Evolutionary conservation across 306 rosid species (phyloP).

Genomic region (Malus orientalis): DNA sequence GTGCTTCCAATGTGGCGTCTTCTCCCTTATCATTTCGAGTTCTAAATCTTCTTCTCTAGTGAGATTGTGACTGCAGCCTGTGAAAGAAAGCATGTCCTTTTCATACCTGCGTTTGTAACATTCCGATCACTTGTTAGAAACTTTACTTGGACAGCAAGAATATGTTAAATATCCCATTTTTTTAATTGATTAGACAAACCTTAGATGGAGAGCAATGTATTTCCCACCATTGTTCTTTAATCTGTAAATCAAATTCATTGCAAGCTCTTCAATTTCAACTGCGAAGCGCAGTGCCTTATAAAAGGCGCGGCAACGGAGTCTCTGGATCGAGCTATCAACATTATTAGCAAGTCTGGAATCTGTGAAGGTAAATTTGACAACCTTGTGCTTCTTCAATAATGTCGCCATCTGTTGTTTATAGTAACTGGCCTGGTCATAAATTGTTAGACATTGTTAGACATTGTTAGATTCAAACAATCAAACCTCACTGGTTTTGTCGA

Average conservation of each 20-base stretch:
- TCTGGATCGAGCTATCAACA: constrained; percentile 37
- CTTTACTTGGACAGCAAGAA: neutral
- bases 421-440: constrained; percentile 26
- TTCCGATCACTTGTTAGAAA: neutral
- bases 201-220: constrained; percentile 63
- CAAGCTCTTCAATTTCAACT: constrained; percentile 45
- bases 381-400: constrained; percentile 35
- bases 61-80: constrained; percentile 60
- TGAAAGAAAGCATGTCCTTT: constrained; percentile 78
- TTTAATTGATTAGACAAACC: constrained; percentile 17
- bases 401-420: constrained; percentile 31
- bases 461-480: constrained; percentile 5
- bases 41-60: constrained; percentile 33
- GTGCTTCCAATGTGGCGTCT: constrained; percentile 51
- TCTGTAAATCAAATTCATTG: constrained; percentile 41
- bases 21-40: constrained; percentile 31
- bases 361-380: constrained; percentile 43
- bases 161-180: neutral
- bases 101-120: constrained; percentile 42
- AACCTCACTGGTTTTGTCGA: neutral
- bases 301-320: constrained; percentile 54
- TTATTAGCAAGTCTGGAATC: constrained; percentile 60
- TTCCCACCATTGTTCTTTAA: constrained; percentile 24
- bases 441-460: neutral
- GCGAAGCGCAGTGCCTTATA: constrained; percentile 47